phyloP scores from a whole-genome alignment of 2,329 filamentous ascomycete genomes.

The Xylaria sp. region DNA sequence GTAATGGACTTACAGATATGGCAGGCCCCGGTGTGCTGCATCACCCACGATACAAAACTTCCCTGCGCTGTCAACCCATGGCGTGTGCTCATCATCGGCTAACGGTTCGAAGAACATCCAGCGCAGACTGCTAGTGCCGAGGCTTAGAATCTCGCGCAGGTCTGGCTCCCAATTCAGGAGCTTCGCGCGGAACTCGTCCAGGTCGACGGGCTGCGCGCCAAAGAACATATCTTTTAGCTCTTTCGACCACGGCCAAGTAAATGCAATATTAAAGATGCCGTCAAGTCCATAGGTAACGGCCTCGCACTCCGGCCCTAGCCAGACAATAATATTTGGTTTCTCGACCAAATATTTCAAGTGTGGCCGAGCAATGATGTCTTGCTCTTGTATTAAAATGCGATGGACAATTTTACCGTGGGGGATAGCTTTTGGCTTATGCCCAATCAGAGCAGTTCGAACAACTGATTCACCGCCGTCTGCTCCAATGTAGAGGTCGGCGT shows the following conservation, averaged over 20 bases:
- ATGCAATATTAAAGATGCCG: conserved; percentile 30
- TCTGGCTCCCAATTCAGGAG: conserved; percentile 28
- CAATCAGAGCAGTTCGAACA: conserved; percentile 21
- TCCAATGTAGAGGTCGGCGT: conserved; percentile 28
- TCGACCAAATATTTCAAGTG: conserved; percentile 26
- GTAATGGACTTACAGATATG: conserved; percentile 30
- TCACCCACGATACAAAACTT: conserved; percentile 32
- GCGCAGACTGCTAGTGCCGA: conserved; percentile 19
- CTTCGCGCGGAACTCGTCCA: conserved; percentile 22
- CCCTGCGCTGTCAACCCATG: conserved; percentile 27
- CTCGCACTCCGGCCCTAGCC: conserved; percentile 31
- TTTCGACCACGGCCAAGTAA: conserved; percentile 32
- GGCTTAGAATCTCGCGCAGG: conserved; percentile 28
- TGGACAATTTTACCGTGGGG: conserved; percentile 33
- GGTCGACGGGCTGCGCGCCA: conserved; percentile 23
- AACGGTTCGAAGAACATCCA: conserved; percentile 31
- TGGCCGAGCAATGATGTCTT: conserved; percentile 24
- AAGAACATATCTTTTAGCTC: conserved; percentile 29
- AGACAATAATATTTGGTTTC: conserved; percentile 29
- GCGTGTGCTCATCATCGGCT: conserved; percentile 22
- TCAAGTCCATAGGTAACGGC: conserved; percentile 31
- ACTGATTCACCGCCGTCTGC: conserved; percentile 27
- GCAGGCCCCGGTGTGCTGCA: conserved; percentile 29
- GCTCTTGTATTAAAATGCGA: conserved; percentile 29
- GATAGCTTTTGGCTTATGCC: conserved; percentile 23